Evolutionary conservation across 306 rosid genomes (phyloP).

Genomic region (Coriaria nepalensis): DNA sequence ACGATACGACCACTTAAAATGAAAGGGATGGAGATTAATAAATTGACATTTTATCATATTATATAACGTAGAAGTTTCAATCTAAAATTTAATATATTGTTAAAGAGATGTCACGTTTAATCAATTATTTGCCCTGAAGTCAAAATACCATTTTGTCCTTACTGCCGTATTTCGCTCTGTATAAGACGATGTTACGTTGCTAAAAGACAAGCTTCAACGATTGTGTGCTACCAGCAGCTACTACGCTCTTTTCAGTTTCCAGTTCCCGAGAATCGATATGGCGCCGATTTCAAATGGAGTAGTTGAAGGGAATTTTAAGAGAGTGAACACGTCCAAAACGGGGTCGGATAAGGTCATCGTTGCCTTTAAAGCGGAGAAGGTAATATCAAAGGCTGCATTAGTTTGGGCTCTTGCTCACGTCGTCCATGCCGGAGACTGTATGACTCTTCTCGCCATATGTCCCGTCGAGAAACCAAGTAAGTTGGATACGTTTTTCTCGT

Average conservation of each 20-base stretch:
- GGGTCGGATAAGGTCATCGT: conserved; percentile 55
- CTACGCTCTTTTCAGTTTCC: not conserved
- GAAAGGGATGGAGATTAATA: too few species aligned
- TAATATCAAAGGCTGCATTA: conserved; percentile 57
- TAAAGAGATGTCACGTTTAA: too few species aligned
- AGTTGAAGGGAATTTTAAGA: conserved; percentile 31
- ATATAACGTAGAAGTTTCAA: too few species aligned
- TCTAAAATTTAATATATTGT: too few species aligned
- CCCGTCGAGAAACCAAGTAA: conserved; percentile 45
- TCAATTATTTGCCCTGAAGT: not conserved
- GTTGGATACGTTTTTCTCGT: not conserved
- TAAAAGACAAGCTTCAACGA: not conserved
- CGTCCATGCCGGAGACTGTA: conserved; percentile 56
- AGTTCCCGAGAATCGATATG: conserved; percentile 5
- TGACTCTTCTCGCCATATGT: conserved; percentile 71
- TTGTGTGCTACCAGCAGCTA: conserved; percentile 9
- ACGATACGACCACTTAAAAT: too few species aligned
- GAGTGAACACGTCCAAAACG: conserved; percentile 11
- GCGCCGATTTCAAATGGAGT: not conserved
- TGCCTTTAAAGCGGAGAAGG: conserved; percentile 73
- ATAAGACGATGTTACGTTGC: too few species aligned
- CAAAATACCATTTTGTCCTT: conserved; percentile 12
- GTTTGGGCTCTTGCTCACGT: conserved; percentile 93
- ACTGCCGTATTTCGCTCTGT: not conserved
- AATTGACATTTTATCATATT: too few species aligned